Percentiles rank a stretch among this genome's conserved stretches.
Conservation (phyloP, 768 basidiomycete genomes). For the Termitomyces sp. region DNA sequence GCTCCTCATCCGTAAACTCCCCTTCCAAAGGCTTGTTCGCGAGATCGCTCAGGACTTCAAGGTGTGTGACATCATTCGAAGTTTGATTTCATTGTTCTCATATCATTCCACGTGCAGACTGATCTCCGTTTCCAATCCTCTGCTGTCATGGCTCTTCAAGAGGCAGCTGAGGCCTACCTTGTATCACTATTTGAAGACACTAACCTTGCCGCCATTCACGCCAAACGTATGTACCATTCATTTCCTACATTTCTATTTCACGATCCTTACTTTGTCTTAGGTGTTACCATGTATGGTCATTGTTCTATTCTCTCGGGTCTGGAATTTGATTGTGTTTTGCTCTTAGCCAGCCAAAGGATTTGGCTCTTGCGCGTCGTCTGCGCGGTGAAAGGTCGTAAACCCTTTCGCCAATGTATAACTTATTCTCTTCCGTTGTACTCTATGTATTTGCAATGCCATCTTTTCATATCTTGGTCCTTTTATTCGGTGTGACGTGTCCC, state of each 20-base stretch:
- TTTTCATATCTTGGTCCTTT: background rate
- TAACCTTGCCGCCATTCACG: slow-evolving; percentile 22
- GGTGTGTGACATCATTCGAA: slow-evolving; percentile 29
- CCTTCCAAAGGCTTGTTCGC: slow-evolving; percentile 80
- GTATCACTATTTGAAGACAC: slow-evolving; percentile 21
- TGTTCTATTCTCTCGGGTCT: background rate
- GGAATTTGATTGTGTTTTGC: slow-evolving; percentile 4
- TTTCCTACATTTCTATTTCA: background rate
- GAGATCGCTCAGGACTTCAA: slow-evolving; percentile 74
- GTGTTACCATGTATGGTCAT: slow-evolving; percentile 20
- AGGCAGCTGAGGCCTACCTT: slow-evolving; percentile 21
- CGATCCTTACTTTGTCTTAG: slow-evolving; percentile 8
- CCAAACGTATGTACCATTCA: slow-evolving; percentile 15
- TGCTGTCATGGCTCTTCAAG: slow-evolving; percentile 21
- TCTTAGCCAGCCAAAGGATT: slow-evolving; percentile 20
- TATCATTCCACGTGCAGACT: slow-evolving; percentile 12
- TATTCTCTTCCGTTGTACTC: slow-evolving; percentile 7
- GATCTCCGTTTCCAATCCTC: slow-evolving; percentile 23
- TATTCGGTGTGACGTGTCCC: background rate
- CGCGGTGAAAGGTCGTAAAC: slow-evolving; percentile 20
- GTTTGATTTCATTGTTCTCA: background rate
- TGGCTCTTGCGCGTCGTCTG: slow-evolving; percentile 21
- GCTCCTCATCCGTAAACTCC: slow-evolving; percentile 80
- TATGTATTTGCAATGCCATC: slow-evolving; percentile 13
- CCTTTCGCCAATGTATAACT: slow-evolving; percentile 4